A percentile compares a stretch with the other conserved stretches of the same genome.
Conservation (phyloP, 176 grass and related monocot genomes). For the Panicum miliaceum region DNA sequence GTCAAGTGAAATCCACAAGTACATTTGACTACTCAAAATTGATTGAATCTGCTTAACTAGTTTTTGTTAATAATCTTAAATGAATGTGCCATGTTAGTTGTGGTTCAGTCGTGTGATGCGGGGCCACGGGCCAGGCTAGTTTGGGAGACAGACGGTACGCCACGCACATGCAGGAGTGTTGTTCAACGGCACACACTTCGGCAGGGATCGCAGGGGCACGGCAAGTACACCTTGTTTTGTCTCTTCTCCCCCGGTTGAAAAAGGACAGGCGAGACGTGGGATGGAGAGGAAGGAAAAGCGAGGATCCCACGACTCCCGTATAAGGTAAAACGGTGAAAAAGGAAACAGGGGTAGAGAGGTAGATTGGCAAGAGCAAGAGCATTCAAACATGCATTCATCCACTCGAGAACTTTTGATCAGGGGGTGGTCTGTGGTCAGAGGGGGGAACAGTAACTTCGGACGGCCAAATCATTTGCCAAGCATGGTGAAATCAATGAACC, state of each 20-base stretch:
- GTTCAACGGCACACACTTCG: neutral
- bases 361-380: conserved; percentile 7
- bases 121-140: neutral
- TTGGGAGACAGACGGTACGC: neutral
- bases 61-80: neutral
- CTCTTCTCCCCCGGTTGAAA: conserved; percentile 31
- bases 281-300: neutral
- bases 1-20: neutral
- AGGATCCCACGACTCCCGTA: neutral
- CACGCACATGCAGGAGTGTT: conserved; percentile 29
- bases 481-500: neutral
- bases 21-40: neutral
- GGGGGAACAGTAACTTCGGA: neutral
- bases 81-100: neutral
- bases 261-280: neutral
- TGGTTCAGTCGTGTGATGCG: neutral
- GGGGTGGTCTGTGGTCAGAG: neutral
- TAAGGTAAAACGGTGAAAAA: conserved; percentile 13
- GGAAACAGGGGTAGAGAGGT: neutral
- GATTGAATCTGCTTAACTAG: neutral
- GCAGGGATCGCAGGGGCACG: conserved; percentile 3
- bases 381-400: conserved; percentile 25
- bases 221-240: conserved; percentile 31
- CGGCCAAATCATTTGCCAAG: conserved; percentile 14
- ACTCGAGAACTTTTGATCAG: conserved; percentile 27